Percentiles rank a stretch among this genome's conserved stretches.
Conservation (phyloP, 2,329 filamentous ascomycete genomes). For the Epichloe glyceriae region DNA sequence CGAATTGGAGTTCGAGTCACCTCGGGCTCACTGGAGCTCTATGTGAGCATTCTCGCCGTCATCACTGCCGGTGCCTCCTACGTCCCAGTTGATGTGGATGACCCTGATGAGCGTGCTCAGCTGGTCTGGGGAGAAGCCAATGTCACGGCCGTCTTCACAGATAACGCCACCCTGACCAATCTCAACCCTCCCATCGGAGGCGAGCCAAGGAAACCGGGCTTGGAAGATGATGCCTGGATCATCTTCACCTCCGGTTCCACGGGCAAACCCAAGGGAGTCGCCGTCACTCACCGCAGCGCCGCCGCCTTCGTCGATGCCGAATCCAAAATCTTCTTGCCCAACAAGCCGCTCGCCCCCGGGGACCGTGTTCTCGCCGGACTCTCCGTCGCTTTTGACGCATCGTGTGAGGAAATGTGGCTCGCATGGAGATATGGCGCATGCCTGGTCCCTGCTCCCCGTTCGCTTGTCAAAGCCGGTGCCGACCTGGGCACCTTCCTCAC, state of each 20-base stretch:
- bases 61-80: slow-evolving; percentile 10
- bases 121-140: slow-evolving; percentile 10
- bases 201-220: slow-evolving; percentile 1
- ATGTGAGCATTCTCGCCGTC: slow-evolving; percentile 10
- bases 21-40: slow-evolving; percentile 11
- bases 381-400: slow-evolving; percentile 12
- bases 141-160: slow-evolving; percentile 9
- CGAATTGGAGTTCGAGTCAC: slow-evolving; percentile 10
- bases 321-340: slow-evolving; percentile 9
- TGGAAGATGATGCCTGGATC: slow-evolving; percentile 12
- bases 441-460: slow-evolving; percentile 11
- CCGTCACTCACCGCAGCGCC: slow-evolving; percentile 12
- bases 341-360: slow-evolving; percentile 10
- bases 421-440: slow-evolving; percentile 13
- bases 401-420: slow-evolving; percentile 14
- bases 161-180: slow-evolving; percentile 8
- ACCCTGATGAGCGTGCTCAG: slow-evolving; percentile 11
- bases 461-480: slow-evolving; percentile 11
- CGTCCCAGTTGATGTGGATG: slow-evolving; percentile 12
- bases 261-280: slow-evolving; percentile 14
- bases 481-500: slow-evolving; percentile 11
- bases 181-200: neutral
- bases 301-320: slow-evolving; percentile 14
- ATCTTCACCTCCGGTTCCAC: slow-evolving; percentile 14
- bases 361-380: slow-evolving; percentile 13